These are phyloP conservation scores for Hymenoscyphus occultus DNA, from an alignment of 2,329 filamentous ascomycete species.

Conservation along the genomic window DNA sequence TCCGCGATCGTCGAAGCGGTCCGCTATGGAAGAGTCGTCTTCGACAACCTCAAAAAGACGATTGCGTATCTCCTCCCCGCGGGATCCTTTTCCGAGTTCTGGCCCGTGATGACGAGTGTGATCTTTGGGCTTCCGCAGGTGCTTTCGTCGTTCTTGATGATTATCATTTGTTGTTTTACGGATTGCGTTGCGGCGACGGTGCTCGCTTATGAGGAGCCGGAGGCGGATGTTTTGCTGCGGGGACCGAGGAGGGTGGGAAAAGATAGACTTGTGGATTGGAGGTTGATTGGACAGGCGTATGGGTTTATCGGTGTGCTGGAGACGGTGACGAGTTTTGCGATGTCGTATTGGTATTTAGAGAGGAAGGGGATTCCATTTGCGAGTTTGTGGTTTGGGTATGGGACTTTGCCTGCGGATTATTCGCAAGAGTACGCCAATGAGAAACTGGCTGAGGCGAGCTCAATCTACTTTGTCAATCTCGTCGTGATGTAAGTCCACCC, in stretches of 20 bases:
- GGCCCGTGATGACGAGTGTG: constrained; percentile 63
- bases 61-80: constrained; percentile 55
- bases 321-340: constrained; percentile 57
- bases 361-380: constrained; percentile 62
- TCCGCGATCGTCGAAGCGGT: constrained; percentile 51
- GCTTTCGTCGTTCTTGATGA: constrained; percentile 57
- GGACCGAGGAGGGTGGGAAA: constrained; percentile 65
- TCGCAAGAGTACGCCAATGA: constrained; percentile 55
- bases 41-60: constrained; percentile 56
- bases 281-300: constrained; percentile 71
- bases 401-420: constrained; percentile 43
- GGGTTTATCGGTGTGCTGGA: constrained; percentile 65
- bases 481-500: constrained; percentile 74
- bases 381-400: constrained; percentile 66
- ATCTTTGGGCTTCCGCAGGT: constrained; percentile 60
- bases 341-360: constrained; percentile 65
- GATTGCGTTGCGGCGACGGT: constrained; percentile 71
- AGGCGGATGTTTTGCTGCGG: constrained; percentile 70
- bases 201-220: constrained; percentile 73
- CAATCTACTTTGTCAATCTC: constrained; percentile 75
- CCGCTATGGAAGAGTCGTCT: constrained; percentile 51
- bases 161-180: constrained; percentile 59
- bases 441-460: constrained; percentile 40
- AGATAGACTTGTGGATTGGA: constrained; percentile 70
- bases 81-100: constrained; percentile 57